Percentiles rank a stretch among this genome's conserved stretches.
phyloP scores from a whole-genome alignment of 129 eudicot species.

The Apium graveolens region DNA sequence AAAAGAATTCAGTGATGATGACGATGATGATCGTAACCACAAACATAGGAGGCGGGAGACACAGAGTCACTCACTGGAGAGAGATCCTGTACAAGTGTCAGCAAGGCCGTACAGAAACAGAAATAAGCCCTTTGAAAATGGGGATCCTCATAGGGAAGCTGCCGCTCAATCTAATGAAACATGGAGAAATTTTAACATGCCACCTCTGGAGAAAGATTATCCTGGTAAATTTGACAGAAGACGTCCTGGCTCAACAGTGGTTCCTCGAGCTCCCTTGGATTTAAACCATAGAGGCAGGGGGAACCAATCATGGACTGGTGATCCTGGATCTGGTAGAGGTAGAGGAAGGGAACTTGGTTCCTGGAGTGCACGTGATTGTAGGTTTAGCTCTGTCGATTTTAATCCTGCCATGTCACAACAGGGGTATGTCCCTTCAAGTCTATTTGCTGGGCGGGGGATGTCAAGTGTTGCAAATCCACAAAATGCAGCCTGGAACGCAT shows the following conservation, averaged over 20 bases:
- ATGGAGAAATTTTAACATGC: conserved; percentile 32
- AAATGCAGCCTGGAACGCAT: conserved; percentile 66
- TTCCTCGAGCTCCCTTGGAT: conserved; percentile 51
- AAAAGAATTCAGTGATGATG: conserved; percentile 90
- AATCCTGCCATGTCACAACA: conserved; percentile 59
- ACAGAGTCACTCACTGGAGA: conserved; percentile 63
- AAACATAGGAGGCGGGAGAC: conserved; percentile 89
- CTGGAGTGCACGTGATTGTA: conserved; percentile 60
- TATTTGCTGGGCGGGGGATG: conserved; percentile 75
- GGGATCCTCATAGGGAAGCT: conserved; percentile 44
- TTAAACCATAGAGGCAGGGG: conserved; percentile 43
- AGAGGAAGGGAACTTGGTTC: conserved; percentile 64
- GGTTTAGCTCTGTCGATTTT: conserved; percentile 56
- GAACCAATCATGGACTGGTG: conserved; percentile 39
- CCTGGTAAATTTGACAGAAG: conserved; percentile 55
- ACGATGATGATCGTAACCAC: conserved; percentile 98
- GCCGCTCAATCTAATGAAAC: conserved; percentile 50
- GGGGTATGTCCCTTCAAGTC: conserved; percentile 50
- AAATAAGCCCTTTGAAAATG: conserved; percentile 61
- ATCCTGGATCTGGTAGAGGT: conserved; percentile 61
- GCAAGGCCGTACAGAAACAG: conserved; percentile 54
- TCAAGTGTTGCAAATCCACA: conserved; percentile 65
- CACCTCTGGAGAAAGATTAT: conserved; percentile 31
- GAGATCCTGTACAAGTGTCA: conserved; percentile 56
- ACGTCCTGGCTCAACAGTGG: conserved; percentile 36